Evolutionary conservation across 129 eudicot species (phyloP).

Genomic region (Saposhnikovia divaricata): DNA sequence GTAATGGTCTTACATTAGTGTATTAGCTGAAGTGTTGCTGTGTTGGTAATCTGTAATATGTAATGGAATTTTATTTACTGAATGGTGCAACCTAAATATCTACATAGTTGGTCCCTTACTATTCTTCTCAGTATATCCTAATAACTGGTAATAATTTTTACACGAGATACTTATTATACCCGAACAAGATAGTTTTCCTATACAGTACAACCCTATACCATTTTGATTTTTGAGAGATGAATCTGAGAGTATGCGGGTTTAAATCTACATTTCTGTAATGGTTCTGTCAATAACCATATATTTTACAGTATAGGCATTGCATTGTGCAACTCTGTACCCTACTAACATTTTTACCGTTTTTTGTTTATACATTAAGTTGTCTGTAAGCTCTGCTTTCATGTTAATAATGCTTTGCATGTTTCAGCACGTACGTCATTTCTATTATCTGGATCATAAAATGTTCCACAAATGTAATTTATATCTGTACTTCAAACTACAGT

Average conservation of each 20-base stretch:
- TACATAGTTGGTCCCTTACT: neutral
- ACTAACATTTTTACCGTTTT: neutral
- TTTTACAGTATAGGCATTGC: neutral
- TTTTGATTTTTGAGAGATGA: too few relatives aligned
- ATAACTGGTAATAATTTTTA: too few relatives aligned
- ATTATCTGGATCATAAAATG: neutral
- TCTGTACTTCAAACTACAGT: conserved; percentile 35
- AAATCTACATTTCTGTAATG: too few relatives aligned
- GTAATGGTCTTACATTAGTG: neutral
- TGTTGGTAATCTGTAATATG: neutral
- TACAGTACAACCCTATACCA: too few relatives aligned
- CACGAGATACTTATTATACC: neutral
- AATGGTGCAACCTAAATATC: too few relatives aligned
- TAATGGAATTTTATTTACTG: too few relatives aligned
- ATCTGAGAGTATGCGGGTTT: too few relatives aligned
- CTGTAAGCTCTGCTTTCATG: neutral
- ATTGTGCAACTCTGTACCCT: neutral
- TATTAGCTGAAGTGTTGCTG: neutral
- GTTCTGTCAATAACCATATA: neutral
- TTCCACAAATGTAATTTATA: neutral
- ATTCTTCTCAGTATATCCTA: neutral
- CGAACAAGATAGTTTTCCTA: too few relatives aligned
- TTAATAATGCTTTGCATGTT: neutral
- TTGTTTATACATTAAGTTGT: neutral
- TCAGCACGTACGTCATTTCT: neutral